A percentile compares a stretch with the other conserved stretches of the same genome.
phyloP scores from a whole-genome alignment of 2,329 filamentous ascomycete species.

The Aspergillus candidus region DNA sequence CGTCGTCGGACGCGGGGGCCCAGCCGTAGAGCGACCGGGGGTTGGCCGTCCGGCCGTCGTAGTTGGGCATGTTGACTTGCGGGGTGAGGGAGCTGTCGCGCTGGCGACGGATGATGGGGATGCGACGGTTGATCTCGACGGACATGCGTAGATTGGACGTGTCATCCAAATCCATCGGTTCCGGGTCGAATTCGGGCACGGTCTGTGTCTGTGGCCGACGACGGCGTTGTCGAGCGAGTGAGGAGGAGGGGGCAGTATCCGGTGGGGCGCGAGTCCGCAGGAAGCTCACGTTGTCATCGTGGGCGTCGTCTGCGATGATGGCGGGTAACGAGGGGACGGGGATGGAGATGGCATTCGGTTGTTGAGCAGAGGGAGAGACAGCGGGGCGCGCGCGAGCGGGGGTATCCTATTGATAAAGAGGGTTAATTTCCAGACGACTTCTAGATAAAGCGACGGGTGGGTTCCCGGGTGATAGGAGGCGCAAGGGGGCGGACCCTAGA shows the following conservation, averaged over 20 bases:
- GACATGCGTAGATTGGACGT: constrained; percentile 22
- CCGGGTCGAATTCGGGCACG: constrained; percentile 22
- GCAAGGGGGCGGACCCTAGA: too few relatives aligned
- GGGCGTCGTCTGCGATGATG: constrained; percentile 39
- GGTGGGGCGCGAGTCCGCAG: constrained; percentile 38
- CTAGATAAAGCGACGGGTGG: too few relatives aligned
- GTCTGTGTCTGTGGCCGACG: constrained; percentile 17
- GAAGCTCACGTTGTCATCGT: constrained; percentile 48
- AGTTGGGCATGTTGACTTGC: constrained; percentile 41
- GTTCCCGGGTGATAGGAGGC: too few relatives aligned
- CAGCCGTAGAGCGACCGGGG: constrained; percentile 55
- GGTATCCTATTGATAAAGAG: constrained; percentile 20
- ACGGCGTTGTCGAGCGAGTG: constrained; percentile 27
- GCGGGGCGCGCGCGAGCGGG: constrained; percentile 19
- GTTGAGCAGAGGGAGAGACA: constrained; percentile 39
- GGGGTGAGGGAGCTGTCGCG: constrained; percentile 38
- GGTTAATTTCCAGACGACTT: constrained; percentile 1
- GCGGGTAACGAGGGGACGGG: constrained; percentile 47
- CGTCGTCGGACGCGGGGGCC: constrained; percentile 46
- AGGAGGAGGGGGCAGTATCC: constrained; percentile 22
- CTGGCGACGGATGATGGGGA: constrained; percentile 31
- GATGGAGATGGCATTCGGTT: constrained; percentile 43
- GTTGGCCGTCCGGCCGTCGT: constrained; percentile 50
- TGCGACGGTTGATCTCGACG: constrained; percentile 39
- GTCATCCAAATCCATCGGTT: constrained; percentile 35